Evolutionary conservation across 148 eudicot genomes (phyloP), one percentile per base, ranked within the genome.

Genomic region (Spergularia bocconei): DNA sequence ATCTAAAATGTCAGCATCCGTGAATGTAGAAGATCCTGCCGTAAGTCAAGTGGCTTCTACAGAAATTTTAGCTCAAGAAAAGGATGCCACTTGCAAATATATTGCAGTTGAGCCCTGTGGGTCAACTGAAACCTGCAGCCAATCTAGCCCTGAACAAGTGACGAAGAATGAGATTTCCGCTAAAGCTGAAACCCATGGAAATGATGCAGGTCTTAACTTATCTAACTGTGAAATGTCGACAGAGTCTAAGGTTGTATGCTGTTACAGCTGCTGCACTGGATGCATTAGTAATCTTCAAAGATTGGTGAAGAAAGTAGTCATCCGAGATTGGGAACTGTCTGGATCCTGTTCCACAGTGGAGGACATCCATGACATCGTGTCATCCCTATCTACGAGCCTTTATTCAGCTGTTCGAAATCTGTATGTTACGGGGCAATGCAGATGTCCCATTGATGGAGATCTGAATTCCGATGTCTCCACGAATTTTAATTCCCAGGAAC

Each of bases 351-450:
- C 69, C 58, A 90, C 88, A 12, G 82, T 90, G 9, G 98, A 91
- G 82, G 98, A 87, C 78, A 79, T 84, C 79, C 93, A 94, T 67
- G 90, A 90, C 69, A 69, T 81, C 59, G 85, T 94, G 61, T 80
- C 90, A 80, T 81, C 93, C 9, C 79, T 88, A 59, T 88, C 91
- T 21, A 78, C 83, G 60, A 85, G 77, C 70, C 89, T 94, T 56
- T 87, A 84, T 67, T 80, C 90, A 57, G 84, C 84, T 59, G 74
- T 94, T 20, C 76, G 88, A 79, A 87, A 85, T 65, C 76, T 86
- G 29, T 83, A 67, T 56, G 12, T 13, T 36, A 48, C 79, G 61
- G 81, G 78, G 62, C 72, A 79, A 68, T 57, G 63, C 36, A 54
- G 41, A 51, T 39, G 57, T 20, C 71, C 63, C 36, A 48, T 59